Evolutionary conservation across 1,284 basidiomycete species (phyloP), one percentile per base, ranked within the genome.

Genomic region (Meira miltonrushii): DNA sequence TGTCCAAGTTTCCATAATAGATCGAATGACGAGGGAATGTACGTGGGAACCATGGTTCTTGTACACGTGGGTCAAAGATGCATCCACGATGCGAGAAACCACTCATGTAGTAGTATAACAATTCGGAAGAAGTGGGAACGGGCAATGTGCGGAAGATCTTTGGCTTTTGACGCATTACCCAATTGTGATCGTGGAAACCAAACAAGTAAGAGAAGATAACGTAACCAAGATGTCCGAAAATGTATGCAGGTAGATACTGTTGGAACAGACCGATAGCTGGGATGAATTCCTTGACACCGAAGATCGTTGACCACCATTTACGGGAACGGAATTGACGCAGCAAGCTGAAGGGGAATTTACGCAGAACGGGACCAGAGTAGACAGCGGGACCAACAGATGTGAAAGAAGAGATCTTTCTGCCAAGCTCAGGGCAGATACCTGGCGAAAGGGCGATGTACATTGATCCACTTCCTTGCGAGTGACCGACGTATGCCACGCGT

Each of bases 21-120:
- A 77, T 65, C 6, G 69, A 65, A 57, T 75, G 71, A n/a, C 74
- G 74, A 4, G 75, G 75, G 68, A 77, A 77, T 41, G 58, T 51
- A 12, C 53, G 25, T 0, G 72, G 69, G 70, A 77, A 77, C 75
- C 75, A 77, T 17, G 75, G 75, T 44, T 69, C 61, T 6, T 58
- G 59, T 46, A 74, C 63, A 41, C 68, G 67, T 2, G 75, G 74
- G 57, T 77, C 73, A 52, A 77, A 77, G 61, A 77, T 71, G 62
- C 75, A 77, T n/a, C 74, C 75, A 33, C 74, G 72, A 54, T 69
- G 66, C 10, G 66, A 65, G 60, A 75, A 77, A 41, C 63, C 66
- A 15, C 66, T 65, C 69, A 77, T 76, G 69, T 76, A 77, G 65
- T 68, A 77, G 67, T 77, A 76, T 55, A 77, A 68, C 38, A 77